phyloP scores from a whole-genome alignment of 345 rosid species.

The Carallia brachiata region DNA sequence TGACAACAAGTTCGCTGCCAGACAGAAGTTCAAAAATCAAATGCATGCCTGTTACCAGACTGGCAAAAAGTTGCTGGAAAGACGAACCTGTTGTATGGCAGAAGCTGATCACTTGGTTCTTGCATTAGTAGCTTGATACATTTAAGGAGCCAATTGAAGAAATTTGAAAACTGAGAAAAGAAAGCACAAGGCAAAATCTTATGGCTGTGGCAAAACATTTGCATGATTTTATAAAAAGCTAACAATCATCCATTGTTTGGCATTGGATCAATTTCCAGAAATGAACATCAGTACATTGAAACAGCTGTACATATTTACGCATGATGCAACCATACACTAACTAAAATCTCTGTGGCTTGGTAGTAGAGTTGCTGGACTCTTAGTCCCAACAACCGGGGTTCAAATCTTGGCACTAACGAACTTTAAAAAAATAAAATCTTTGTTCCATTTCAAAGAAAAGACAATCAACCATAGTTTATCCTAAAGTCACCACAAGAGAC shows the following conservation, averaged over 20 bases:
- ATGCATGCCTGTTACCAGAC: slow-evolving; percentile 4
- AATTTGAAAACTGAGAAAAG: slow-evolving; percentile 71
- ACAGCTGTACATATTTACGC: not conserved
- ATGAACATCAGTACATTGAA: not conserved
- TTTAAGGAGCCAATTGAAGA: slow-evolving; percentile 88
- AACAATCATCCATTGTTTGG: not conserved
- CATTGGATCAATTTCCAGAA: not conserved
- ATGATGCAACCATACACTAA: too few species aligned
- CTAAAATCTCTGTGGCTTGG: too few species aligned
- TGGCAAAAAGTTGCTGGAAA: slow-evolving; percentile 16
- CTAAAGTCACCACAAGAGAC: too few species aligned
- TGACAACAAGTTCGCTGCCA: slow-evolving; percentile 81
- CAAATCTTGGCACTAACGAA: too few species aligned
- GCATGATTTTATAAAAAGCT: not conserved
- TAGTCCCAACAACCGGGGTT: too few species aligned
- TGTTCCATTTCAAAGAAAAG: too few species aligned
- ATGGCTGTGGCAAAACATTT: slow-evolving; percentile 10
- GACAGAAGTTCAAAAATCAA: slow-evolving; percentile 24
- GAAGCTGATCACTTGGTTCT: slow-evolving; percentile 88
- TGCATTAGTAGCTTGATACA: slow-evolving; percentile 80
- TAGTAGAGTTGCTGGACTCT: too few species aligned
- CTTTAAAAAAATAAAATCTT: too few species aligned
- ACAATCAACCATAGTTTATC: too few species aligned
- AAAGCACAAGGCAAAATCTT: slow-evolving; percentile 7
- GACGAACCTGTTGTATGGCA: slow-evolving; percentile 66